Conservation (phyloP, 441 rosid genomes). For the Pelargonium australe region DNA sequence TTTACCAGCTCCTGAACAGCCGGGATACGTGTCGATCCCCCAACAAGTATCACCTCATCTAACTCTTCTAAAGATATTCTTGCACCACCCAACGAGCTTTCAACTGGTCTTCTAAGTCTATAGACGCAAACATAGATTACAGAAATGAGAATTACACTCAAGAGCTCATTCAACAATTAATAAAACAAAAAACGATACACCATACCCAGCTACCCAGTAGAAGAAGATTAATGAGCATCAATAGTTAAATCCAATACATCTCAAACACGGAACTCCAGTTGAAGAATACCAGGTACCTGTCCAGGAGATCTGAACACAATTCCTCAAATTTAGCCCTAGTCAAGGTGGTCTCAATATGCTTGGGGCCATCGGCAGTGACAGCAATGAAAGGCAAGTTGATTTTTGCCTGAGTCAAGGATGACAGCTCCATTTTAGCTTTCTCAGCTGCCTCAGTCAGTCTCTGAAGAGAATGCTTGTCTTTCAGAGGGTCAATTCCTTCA, state of each 20-base stretch:
- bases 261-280: too few species aligned
- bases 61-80: constrained; percentile 67
- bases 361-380: constrained; percentile 91
- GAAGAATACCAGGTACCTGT: constrained; percentile 41
- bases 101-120: constrained; percentile 82
- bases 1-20: constrained; percentile 82
- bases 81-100: constrained; percentile 73
- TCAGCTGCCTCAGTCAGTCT: constrained; percentile 90
- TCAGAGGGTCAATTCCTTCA: constrained; percentile 85
- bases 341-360: constrained; percentile 87
- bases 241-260: too few species aligned
- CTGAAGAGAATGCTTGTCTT: constrained; percentile 97
- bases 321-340: constrained; percentile 91
- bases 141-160: background rate
- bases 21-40: constrained; percentile 92
- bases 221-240: too few species aligned
- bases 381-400: constrained; percentile 91
- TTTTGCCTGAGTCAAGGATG: constrained; percentile 78
- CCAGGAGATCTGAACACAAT: constrained; percentile 76
- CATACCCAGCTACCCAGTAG: too few species aligned
- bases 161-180: too few species aligned
- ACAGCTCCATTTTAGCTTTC: constrained; percentile 95
- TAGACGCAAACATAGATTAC: constrained; percentile 2
- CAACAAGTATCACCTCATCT: constrained; percentile 95
- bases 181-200: too few species aligned